Base-by-base conservation (phyloP, 352 stramenopile genomes). In the Chrysophaeum taylorii region DNA sequence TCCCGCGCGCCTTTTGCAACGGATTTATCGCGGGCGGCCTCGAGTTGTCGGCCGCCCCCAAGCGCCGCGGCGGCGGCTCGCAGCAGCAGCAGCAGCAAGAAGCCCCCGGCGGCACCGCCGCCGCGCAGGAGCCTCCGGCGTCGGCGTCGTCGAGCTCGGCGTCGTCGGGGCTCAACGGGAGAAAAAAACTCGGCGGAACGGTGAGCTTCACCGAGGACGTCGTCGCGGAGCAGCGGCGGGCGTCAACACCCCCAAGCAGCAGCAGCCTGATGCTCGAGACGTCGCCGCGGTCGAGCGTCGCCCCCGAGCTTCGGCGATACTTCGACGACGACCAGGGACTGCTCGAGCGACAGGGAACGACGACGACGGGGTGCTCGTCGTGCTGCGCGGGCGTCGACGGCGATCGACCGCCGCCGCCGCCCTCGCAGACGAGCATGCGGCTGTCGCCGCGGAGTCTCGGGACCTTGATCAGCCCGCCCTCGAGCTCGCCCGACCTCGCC, bases 1-100 rank as follows among this genome's bases (percentile, higher is more conserved):
- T 88, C 0, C 88, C 91, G 1, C 84, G 92, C 75, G 81, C 81
- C 9, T 96, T 93, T 68, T 91, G 91, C 48, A 54, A 75, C 0
- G 92, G n/a, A n/a, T n/a, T n/a, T n/a, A n/a, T n/a, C n/a, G n/a
- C n/a, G n/a, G n/a, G n/a, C n/a, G n/a, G n/a, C n/a, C n/a, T n/a
- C n/a, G n/a, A n/a, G n/a, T n/a, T n/a, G n/a, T n/a, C n/a, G n/a
- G n/a, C n/a, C n/a, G n/a, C n/a, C n/a, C n/a, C n/a, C n/a, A n/a
- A n/a, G n/a, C n/a, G n/a, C n/a, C n/a, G n/a, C n/a, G n/a, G n/a
- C n/a, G n/a, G n/a, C n/a, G n/a, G n/a, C n/a, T n/a, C n/a, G n/a
- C n/a, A n/a, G n/a, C n/a, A n/a, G n/a, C n/a, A n/a, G n/a, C n/a
- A n/a, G n/a, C n/a, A n/a, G n/a, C n/a, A n/a, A n/a, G n/a, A n/a